These are phyloP conservation scores for Penicillium cataractarum DNA, from an alignment of 495 filamentous ascomycete species.

Conservation along the genomic window DNA sequence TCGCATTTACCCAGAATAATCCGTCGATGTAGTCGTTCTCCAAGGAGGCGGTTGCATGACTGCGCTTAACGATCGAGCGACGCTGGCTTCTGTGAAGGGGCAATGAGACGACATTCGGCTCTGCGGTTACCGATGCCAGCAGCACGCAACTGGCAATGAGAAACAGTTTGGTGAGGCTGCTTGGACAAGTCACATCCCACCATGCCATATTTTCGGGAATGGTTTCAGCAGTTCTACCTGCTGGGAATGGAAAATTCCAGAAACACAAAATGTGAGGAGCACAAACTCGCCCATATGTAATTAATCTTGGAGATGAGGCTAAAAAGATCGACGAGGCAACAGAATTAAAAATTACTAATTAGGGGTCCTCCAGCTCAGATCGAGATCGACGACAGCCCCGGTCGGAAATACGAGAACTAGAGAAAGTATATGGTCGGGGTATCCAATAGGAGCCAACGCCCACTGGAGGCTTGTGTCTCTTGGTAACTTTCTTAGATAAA, in stretches of 20 bases:
- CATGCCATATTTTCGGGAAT: neutral
- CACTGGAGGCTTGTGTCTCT: neutral
- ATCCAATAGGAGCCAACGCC: neutral
- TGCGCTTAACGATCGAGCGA: slow-evolving; percentile 7
- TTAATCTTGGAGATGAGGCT: neutral
- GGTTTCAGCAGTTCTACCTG: neutral
- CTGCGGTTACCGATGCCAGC: neutral
- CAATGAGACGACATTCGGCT: neutral
- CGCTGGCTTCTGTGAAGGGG: neutral
- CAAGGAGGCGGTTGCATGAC: neutral
- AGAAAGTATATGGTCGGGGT: neutral
- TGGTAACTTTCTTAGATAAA: neutral
- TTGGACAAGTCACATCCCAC: neutral
- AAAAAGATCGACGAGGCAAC: slow-evolving; percentile 2
- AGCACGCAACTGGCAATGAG: neutral
- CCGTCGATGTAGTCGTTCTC: neutral
- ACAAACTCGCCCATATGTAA: neutral
- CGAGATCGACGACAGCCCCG: neutral
- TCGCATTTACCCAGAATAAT: slow-evolving; percentile 6
- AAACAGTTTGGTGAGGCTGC: neutral
- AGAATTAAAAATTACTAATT: neutral
- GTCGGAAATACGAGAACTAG: slow-evolving; percentile 2
- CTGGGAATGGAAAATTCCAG: neutral
- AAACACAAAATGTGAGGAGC: neutral
- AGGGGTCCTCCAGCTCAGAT: neutral